phyloP scores from a whole-genome alignment of 345 rosid genomes.

The Salix brachista region DNA sequence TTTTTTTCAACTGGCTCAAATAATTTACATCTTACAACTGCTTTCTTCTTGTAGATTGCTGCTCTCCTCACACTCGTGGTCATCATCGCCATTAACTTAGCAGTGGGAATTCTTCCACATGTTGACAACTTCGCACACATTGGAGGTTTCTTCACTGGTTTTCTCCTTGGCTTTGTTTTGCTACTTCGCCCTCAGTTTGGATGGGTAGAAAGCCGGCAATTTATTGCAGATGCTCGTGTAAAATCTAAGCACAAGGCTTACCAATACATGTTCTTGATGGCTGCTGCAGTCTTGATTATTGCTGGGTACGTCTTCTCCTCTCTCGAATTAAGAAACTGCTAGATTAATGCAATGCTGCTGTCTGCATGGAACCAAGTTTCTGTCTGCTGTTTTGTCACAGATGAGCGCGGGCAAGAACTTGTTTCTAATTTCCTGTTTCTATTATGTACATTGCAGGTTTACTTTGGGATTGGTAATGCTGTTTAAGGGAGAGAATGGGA shows the following conservation, averaged over 20 bases:
- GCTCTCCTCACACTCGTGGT: slow-evolving; percentile 60
- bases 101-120: slow-evolving; percentile 81
- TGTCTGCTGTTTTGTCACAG: background rate
- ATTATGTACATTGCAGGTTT: slow-evolving; percentile 41
- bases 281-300: slow-evolving; percentile 46
- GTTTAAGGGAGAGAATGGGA: slow-evolving; percentile 77
- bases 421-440: background rate
- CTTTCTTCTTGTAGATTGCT: slow-evolving; percentile 52
- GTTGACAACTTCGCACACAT: slow-evolving; percentile 94
- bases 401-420: background rate
- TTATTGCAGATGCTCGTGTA: slow-evolving; percentile 41
- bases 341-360: background rate
- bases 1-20: background rate
- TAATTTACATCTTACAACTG: background rate
- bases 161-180: slow-evolving; percentile 74
- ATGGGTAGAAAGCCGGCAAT: slow-evolving; percentile 49
- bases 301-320: slow-evolving; percentile 44
- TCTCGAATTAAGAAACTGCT: background rate
- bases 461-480: slow-evolving; percentile 67
- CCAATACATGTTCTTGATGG: slow-evolving; percentile 58
- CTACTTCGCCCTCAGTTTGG: slow-evolving; percentile 90
- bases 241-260: slow-evolving; percentile 68
- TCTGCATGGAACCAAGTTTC: background rate
- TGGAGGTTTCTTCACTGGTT: slow-evolving; percentile 80
- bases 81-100: slow-evolving; percentile 66